Evolutionary conservation across 768 basidiomycete species (phyloP), one percentile per base, ranked within the genome.

Genomic region (Auriscalpium microsporum): DNA sequence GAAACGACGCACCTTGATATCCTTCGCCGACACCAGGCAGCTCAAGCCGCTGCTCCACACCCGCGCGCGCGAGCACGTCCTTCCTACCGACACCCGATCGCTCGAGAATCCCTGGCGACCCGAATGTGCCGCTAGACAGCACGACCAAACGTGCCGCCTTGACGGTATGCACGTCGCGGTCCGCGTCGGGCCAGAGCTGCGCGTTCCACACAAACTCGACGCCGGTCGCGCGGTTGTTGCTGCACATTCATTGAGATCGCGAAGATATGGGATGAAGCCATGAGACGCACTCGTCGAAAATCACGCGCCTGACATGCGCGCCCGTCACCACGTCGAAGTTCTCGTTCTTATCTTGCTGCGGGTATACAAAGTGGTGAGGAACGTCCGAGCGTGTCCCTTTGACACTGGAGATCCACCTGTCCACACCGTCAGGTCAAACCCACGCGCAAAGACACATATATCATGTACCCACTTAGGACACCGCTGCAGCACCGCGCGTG

Each of bases 31-130:
- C 75, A 1, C 75, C 74, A 19, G 71, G 69, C 6, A 77, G 61
- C 48, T 77, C 68, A 2, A 73, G 64, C 2, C 70, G n/a, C 0
- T 64, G 63, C 16, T 63, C 21, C 34, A 78, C 58, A 0, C 66
- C 68, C 16, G 59, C 58, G 13, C 62, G 28, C 45, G 64, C 54
- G 0, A 78, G 67, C 1, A 72, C 45, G 0, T 59, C 58, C 46
- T 56, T 57, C 6, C 65, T 57, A 2, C 77, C 77, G 13, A 78
- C 71, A 0, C 76, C 77, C 2, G 74, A 81, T 3, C 82, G 71
- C 61, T 84, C 79, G 8, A 86, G 72, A 17, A 85, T 73, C 48
- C 72, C 69, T 0, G 81, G 75, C 0, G 75, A 75, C 11, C 75
- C 74, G 21, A 76, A 68, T 0, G 74, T 51, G 1, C 76, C 75